Conservation (phyloP, 768 basidiomycete genomes). For the Ephemerocybe angulata region DNA sequence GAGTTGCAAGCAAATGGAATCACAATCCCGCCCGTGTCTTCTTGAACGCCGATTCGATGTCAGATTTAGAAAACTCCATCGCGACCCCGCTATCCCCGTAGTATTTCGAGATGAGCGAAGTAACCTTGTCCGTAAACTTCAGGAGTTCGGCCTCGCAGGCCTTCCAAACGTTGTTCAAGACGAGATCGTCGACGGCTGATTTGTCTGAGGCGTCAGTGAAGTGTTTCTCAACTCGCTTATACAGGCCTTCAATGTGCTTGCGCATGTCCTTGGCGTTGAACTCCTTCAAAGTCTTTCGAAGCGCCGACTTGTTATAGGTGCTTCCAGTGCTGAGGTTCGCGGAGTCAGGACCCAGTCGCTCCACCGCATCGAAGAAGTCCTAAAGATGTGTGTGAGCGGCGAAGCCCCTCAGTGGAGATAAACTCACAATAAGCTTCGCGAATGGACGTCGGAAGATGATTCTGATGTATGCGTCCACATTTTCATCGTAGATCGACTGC, state of each 20-base stretch:
- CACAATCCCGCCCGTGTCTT: conserved; percentile 43
- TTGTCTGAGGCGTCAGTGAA: conserved; percentile 82
- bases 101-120: conserved; percentile 67
- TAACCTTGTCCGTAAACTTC: conserved; percentile 67
- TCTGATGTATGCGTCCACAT: conserved; percentile 80
- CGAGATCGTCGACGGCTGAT: conserved; percentile 52
- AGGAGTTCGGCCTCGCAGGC: conserved; percentile 84
- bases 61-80: conserved; percentile 69
- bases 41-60: conserved; percentile 78
- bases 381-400: conserved; percentile 25
- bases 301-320: conserved; percentile 67
- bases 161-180: conserved; percentile 80
- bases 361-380: conserved; percentile 95
- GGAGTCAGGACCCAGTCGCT: conserved; percentile 75
- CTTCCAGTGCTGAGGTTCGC: conserved; percentile 72
- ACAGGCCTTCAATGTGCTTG: conserved; percentile 81
- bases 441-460: conserved; percentile 85
- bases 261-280: conserved; percentile 85
- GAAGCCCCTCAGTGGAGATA: not conserved
- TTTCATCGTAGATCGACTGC: conserved; percentile 85
- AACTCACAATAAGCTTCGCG: conserved; percentile 75
- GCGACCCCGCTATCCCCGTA: conserved; percentile 70
- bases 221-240: conserved; percentile 93
- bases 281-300: conserved; percentile 87
- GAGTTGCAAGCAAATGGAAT: conserved; percentile 6